Conservation (phyloP, 805 yeast species). For the Sporopachydermia quercuum region DNA sequence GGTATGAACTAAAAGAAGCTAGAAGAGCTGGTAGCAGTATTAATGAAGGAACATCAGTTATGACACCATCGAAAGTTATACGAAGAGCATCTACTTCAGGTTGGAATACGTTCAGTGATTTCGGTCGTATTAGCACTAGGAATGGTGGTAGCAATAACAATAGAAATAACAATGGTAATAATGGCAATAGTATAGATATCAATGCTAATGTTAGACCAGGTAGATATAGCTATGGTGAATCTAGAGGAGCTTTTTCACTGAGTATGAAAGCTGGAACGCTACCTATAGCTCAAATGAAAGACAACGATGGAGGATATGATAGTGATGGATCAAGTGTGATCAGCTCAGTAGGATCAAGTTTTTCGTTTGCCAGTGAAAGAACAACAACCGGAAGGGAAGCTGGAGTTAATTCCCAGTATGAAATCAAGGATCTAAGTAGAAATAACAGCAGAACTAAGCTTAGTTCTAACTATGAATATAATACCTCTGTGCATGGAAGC, state of each 20-base stretch:
- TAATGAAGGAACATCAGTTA: constrained; percentile 12
- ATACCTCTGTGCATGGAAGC: too few relatives aligned
- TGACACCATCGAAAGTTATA: too few relatives aligned
- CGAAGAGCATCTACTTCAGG: constrained; percentile 22
- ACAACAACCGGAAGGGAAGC: too few relatives aligned
- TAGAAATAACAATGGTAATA: too few relatives aligned
- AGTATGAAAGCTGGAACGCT: constrained; percentile 56
- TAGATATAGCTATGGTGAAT: too few relatives aligned
- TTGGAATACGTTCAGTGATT: constrained; percentile 13
- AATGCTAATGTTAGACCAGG: too few relatives aligned
- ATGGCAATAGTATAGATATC: constrained; percentile 7
- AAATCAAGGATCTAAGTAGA: too few relatives aligned
- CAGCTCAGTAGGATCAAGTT: constrained; percentile 13
- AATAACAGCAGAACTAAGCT: too few relatives aligned
- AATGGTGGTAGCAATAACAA: too few relatives aligned
- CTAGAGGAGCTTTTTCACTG: constrained; percentile 56
- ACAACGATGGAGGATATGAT: constrained; percentile 12
- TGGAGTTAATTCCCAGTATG: too few relatives aligned
- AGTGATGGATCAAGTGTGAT: constrained; percentile 14
- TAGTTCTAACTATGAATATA: too few relatives aligned
- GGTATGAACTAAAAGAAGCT: constrained; percentile 53
- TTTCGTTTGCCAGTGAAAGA: too few relatives aligned
- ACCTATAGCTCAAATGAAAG: constrained; percentile 11
- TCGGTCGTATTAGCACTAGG: constrained; percentile 4
- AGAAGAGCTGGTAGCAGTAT: constrained; percentile 28